Conservation (phyloP, 805 yeast species). For the Kuraishia cidri region DNA sequence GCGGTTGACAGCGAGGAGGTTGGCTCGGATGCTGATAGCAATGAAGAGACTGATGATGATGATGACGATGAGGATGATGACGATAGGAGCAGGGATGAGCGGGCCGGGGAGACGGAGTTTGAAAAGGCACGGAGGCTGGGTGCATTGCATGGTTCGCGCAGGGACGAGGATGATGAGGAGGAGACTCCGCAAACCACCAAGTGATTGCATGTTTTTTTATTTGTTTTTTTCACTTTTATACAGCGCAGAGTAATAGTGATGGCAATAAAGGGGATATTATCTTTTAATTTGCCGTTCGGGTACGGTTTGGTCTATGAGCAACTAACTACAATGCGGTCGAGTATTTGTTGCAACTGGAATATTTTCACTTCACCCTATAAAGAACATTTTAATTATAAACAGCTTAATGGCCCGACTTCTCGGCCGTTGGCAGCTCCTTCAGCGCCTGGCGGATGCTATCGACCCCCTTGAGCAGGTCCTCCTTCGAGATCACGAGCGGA, state of each 20-base stretch:
- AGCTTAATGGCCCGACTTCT: conserved; percentile 32
- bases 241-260: too few species aligned
- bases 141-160: conserved; percentile 15
- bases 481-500: conserved; percentile 84
- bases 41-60: conserved; percentile 7
- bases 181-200: conserved; percentile 9
- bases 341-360: too few species aligned
- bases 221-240: not conserved
- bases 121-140: conserved; percentile 20
- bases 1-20: not conserved
- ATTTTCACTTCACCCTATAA: not conserved
- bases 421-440: conserved; percentile 43
- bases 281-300: too few species aligned
- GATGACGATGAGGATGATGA: conserved; percentile 15
- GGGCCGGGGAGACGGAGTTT: conserved; percentile 11
- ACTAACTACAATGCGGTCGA: too few species aligned
- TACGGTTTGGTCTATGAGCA: too few species aligned
- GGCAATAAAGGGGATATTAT: too few species aligned
- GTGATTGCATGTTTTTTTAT: not conserved
- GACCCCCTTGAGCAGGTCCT: conserved; percentile 77
- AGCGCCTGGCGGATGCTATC: conserved; percentile 59
- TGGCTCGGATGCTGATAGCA: too few species aligned
- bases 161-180: conserved; percentile 28
- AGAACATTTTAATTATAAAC: not conserved
- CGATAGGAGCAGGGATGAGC: conserved; percentile 9